phyloP scores from a whole-genome alignment of 495 filamentous ascomycete genomes.

The Apodospora peruviana region DNA sequence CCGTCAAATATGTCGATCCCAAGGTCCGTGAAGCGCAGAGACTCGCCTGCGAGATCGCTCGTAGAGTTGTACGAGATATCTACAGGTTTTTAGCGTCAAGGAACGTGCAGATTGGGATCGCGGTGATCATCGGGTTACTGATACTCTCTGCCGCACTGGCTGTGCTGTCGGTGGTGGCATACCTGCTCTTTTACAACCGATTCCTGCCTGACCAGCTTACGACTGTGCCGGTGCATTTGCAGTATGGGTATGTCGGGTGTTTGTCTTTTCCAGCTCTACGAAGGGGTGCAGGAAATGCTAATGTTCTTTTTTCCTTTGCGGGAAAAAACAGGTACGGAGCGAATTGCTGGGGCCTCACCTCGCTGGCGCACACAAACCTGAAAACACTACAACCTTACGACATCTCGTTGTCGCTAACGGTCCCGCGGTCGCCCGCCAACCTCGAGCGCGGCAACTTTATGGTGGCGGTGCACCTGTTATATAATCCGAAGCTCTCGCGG shows the following conservation, averaged over 20 bases:
- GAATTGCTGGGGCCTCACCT: constrained; percentile 50
- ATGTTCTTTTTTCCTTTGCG: neutral
- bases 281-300: neutral
- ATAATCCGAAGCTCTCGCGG: constrained; percentile 13
- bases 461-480: constrained; percentile 68
- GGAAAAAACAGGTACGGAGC: constrained; percentile 26
- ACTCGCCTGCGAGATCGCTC: no score
- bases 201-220: constrained; percentile 70
- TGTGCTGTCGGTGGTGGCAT: constrained; percentile 58
- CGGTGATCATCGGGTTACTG: no score
- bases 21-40: no score
- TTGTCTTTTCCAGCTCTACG: neutral
- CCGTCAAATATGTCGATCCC: no score
- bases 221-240: constrained; percentile 65
- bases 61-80: no score
- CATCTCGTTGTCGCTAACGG: constrained; percentile 49
- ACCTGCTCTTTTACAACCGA: constrained; percentile 72
- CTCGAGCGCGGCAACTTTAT: constrained; percentile 80
- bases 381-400: constrained; percentile 58
- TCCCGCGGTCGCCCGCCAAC: constrained; percentile 59
- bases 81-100: no score
- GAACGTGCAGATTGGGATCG: no score
- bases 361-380: constrained; percentile 34
- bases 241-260: constrained; percentile 69
- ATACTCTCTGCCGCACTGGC: no score